phyloP scores from a whole-genome alignment of 2,329 filamentous ascomycete species.

The Aspergillus udagawae region DNA sequence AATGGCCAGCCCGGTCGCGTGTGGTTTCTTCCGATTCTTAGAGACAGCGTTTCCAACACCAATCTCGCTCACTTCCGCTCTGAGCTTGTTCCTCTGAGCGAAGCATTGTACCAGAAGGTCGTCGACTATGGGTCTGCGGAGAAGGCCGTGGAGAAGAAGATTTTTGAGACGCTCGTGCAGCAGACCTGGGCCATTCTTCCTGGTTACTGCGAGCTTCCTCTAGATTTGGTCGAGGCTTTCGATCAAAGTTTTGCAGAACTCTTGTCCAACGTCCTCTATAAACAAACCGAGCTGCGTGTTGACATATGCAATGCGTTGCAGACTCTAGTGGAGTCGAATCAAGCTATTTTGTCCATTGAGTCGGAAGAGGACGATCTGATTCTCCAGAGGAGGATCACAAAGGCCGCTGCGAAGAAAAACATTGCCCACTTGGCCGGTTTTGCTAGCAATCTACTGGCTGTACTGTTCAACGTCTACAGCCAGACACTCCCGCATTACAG shows the following conservation, averaged over 20 bases:
- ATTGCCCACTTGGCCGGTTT: constrained; percentile 74
- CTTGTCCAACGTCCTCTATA: constrained; percentile 85
- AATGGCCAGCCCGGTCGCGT: constrained; percentile 78
- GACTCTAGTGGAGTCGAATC: constrained; percentile 85
- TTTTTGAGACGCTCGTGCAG: constrained; percentile 92
- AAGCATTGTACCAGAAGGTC: constrained; percentile 83
- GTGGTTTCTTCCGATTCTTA: constrained; percentile 88
- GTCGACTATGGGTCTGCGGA: constrained; percentile 75
- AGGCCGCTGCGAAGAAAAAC: constrained; percentile 71
- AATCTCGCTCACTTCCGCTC: constrained; percentile 77
- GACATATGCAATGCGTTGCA: constrained; percentile 85
- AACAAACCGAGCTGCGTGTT: constrained; percentile 79
- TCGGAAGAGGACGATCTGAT: constrained; percentile 67
- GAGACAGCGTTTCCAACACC: constrained; percentile 87
- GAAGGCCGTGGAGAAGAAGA: constrained; percentile 95
- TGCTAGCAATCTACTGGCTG: constrained; percentile 83
- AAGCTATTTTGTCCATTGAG: constrained; percentile 69
- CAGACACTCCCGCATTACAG: constrained; percentile 91
- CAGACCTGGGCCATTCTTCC: constrained; percentile 93
- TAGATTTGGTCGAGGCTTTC: constrained; percentile 73
- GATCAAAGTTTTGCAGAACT: constrained; percentile 88
- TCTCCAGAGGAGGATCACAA: constrained; percentile 73
- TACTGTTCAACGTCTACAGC: constrained; percentile 98
- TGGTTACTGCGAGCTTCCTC: constrained; percentile 88
- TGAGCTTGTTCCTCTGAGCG: constrained; percentile 85